Percentiles rank a stretch among this genome's conserved stretches.
These are phyloP conservation scores for Boechera divaricarpa DNA, from an alignment of 345 rosid genomes.

Conservation along the genomic window DNA sequence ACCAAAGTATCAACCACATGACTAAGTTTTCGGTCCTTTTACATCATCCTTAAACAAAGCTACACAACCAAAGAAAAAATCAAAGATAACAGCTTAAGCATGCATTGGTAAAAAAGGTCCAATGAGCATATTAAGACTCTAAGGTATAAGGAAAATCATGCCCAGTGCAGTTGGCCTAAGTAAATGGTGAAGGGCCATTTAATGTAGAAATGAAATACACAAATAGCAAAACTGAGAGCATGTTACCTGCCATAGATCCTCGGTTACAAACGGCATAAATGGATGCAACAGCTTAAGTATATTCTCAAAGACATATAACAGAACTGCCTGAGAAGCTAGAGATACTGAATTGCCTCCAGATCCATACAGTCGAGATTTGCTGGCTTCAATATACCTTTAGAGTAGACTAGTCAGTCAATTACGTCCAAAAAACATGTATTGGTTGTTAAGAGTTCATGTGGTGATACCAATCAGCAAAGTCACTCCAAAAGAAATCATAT, in stretches of 20 bases:
- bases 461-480: constrained; percentile 92
- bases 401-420: constrained; percentile 35
- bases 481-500: constrained; percentile 97
- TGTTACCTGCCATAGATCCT: constrained; percentile 95
- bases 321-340: constrained; percentile 78
- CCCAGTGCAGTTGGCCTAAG: constrained; percentile 12
- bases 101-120: background rate
- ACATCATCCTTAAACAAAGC: constrained; percentile 1
- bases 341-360: constrained; percentile 59
- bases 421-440: constrained; percentile 17
- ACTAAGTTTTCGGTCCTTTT: background rate
- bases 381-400: constrained; percentile 92
- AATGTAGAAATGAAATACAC: background rate
- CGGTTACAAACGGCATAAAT: constrained; percentile 97
- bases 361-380: constrained; percentile 83
- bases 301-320: constrained; percentile 83
- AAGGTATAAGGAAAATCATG: background rate
- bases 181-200: background rate
- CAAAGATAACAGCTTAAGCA: constrained; percentile 25
- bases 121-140: background rate
- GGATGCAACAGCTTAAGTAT: constrained; percentile 91
- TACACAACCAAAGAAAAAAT: background rate
- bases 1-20: constrained; percentile 26
- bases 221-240: constrained; percentile 14
- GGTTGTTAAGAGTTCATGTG: constrained; percentile 27